Evolutionary conservation across 805 yeast genomes (phyloP), one percentile per base, ranked within the genome.

Genomic region (Maudiozyma serrabonitensis): DNA sequence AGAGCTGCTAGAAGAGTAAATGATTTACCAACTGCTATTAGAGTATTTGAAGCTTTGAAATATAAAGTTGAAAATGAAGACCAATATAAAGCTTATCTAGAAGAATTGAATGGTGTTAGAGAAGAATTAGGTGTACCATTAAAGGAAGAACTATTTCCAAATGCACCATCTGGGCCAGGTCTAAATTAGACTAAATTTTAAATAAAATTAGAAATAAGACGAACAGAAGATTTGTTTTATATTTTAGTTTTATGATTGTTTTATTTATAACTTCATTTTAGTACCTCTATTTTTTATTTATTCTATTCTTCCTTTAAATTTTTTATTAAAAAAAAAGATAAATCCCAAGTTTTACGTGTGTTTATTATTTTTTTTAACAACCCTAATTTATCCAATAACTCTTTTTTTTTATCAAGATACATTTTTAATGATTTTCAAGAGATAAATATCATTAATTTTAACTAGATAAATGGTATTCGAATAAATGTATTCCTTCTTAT

Each of bases 1-100:
- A 82, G 87, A 75, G 99, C 99, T 45, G 90, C 97, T 62, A 90
- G 99, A 82, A 87, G 98, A 75, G 98, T 93, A 59, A 88, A 93
- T 73, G 99, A 93, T 75, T 87, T 87, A 75, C 96, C 99, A 54
- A 90, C 98, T 52, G 99, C 99, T 50, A 93, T 89, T 60, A 87
- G 99, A 75, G 96, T 95, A 50, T 93, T 93, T 64, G 99, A 91
- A 78, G 98, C 95, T 58, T 80, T 93, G 69, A 87, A 86, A 72
- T 87, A 82, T 81, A 93, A 93, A 78, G 98, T 93, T 56, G 97
- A 91, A 72, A 87, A 84, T 75, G 82, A 80, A 68, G 84, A 84
- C 60, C 98, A 93, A 75, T 93, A 93, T 78, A 79, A 84, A 63
- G 97, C 96, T 56, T 93, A 93, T 78, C 82, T 93, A 61, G 95